A percentile compares a stretch with the other conserved stretches of the same genome.
These are phyloP conservation scores for Lipomyces sp. DNA, from an alignment of 805 yeast species.

Conservation along the genomic window DNA sequence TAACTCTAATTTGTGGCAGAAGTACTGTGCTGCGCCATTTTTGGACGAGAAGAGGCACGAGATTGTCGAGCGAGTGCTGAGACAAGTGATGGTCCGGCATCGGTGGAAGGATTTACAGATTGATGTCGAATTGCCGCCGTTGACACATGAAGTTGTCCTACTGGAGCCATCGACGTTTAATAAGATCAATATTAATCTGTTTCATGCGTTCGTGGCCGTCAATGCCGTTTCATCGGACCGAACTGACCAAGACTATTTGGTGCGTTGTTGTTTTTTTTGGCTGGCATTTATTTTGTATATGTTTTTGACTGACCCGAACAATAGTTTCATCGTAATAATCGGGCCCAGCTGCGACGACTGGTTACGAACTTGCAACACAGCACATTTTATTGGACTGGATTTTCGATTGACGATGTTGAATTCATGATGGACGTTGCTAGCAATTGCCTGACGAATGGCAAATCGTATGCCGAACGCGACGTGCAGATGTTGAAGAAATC, in stretches of 20 bases:
- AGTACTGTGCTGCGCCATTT: conserved; percentile 56
- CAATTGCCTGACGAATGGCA: conserved; percentile 48
- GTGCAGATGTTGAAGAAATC: conserved; percentile 51
- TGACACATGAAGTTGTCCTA: conserved; percentile 62
- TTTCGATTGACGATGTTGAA: conserved; percentile 62
- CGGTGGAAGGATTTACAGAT: conserved; percentile 56
- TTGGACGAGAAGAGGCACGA: conserved; percentile 38
- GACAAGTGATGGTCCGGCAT: conserved; percentile 62
- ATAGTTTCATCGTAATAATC: conserved; percentile 63
- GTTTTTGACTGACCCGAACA: neutral
- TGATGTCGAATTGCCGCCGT: conserved; percentile 62
- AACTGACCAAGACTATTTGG: conserved; percentile 64
- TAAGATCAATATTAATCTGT: conserved; percentile 63
- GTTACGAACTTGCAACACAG: conserved; percentile 67
- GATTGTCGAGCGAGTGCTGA: conserved; percentile 50
- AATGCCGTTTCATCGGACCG: conserved; percentile 77
- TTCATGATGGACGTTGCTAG: conserved; percentile 56
- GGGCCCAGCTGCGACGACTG: conserved; percentile 58
- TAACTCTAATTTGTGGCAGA: conserved; percentile 55
- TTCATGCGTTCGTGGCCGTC: conserved; percentile 68
- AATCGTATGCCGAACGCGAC: conserved; percentile 46
- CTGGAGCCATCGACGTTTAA: conserved; percentile 68
- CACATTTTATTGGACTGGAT: conserved; percentile 78
- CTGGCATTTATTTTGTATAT: neutral
- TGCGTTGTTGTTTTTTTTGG: neutral